Evolutionary conservation across 139 green algal species (phyloP).

Genomic region (Picochlorum costavermella): DNA sequence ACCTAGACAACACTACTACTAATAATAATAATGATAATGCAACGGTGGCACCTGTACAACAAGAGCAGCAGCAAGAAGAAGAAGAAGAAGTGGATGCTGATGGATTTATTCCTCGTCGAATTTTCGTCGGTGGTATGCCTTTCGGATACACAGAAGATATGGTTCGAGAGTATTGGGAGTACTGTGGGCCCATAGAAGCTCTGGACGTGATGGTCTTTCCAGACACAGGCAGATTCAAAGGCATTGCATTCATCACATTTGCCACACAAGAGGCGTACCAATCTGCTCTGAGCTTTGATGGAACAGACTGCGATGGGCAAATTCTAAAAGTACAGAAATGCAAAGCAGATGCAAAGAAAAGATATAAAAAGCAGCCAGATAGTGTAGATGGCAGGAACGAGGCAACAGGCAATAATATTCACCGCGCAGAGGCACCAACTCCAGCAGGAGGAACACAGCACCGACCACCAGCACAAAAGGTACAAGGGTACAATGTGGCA

Average conservation of each 20-base stretch:
- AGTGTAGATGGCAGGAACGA: not conserved
- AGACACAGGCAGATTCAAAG: slow-evolving; percentile 84
- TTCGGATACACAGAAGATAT: slow-evolving; percentile 63
- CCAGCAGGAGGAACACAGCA: not conserved
- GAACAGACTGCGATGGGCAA: slow-evolving; percentile 48
- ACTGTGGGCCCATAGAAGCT: slow-evolving; percentile 68
- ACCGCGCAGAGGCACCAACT: too few relatives aligned
- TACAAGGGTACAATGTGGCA: slow-evolving; percentile 63
- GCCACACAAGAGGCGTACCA: slow-evolving; percentile 54
- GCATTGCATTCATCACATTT: slow-evolving; percentile 93
- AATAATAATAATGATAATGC: not conserved
- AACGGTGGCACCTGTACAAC: not conserved
- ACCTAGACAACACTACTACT: not conserved
- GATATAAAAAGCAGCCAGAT: not conserved
- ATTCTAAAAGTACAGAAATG: slow-evolving; percentile 37
- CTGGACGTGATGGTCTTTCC: slow-evolving; percentile 83
- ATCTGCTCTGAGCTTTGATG: slow-evolving; percentile 62
- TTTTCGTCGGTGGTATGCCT: slow-evolving; percentile 88
- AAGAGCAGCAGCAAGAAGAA: not conserved
- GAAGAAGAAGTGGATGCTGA: not conserved
- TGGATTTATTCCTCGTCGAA: slow-evolving; percentile 28
- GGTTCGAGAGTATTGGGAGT: slow-evolving; percentile 71
- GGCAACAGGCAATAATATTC: not conserved
- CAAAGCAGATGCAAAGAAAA: slow-evolving; percentile 35
- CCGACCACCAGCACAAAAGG: slow-evolving; percentile 27